Evolutionary conservation across 1,284 basidiomycete species (phyloP).

Genomic region (Tilletia caries): DNA sequence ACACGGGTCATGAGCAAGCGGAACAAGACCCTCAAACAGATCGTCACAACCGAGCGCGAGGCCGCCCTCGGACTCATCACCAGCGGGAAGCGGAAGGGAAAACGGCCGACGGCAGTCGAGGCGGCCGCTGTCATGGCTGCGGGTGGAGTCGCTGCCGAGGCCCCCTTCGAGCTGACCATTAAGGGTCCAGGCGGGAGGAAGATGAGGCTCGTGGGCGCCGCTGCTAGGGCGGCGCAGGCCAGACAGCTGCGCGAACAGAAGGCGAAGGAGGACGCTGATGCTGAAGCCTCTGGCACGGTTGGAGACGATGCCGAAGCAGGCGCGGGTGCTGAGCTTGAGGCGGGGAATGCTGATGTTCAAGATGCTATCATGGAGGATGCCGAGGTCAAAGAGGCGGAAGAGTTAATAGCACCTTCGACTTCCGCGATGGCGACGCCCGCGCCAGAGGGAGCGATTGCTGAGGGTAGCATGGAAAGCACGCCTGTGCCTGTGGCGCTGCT

Average conservation of each 20-base stretch:
- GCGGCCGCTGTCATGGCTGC: slow-evolving; percentile 3
- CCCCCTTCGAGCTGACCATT: background rate
- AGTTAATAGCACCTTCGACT: background rate
- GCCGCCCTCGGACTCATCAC: slow-evolving; percentile 28
- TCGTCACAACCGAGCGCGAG: slow-evolving; percentile 41
- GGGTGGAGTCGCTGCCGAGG: background rate
- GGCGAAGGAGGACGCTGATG: slow-evolving; percentile 9
- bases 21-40: slow-evolving; percentile 47
- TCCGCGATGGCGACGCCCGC: background rate
- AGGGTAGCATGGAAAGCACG: background rate
- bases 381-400: background rate
- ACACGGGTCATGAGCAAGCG: slow-evolving; percentile 23
- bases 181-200: slow-evolving; percentile 4
- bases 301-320: slow-evolving; percentile 4
- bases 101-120: slow-evolving; percentile 12
- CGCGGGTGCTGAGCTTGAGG: background rate
- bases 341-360: background rate
- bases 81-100: slow-evolving; percentile 21
- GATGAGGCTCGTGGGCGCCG: background rate
- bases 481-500: background rate
- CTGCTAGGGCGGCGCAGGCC: slow-evolving; percentile 10
- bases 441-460: background rate
- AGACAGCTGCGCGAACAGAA: slow-evolving; percentile 13
- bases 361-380: slow-evolving; percentile 1
- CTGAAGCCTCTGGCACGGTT: background rate